Percentiles rank a stretch among this genome's conserved stretches.
These are phyloP conservation scores for Tuber borchii DNA, from an alignment of 495 filamentous ascomycete species.

Conservation along the genomic window DNA sequence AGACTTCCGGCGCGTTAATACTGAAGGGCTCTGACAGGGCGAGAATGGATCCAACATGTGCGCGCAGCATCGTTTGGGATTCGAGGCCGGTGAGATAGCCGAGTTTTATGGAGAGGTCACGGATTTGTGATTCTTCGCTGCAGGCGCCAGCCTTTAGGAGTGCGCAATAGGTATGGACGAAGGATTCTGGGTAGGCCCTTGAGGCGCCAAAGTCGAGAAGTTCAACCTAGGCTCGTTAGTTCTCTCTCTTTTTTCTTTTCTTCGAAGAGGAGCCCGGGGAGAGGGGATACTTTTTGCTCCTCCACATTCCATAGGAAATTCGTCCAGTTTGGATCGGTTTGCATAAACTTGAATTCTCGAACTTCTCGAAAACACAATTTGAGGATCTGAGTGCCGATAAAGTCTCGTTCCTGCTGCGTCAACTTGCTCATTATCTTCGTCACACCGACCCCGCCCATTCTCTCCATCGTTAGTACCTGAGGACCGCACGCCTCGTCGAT, in stretches of 20 bases:
- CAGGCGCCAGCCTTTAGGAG: constrained; percentile 71
- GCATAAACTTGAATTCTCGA: constrained; percentile 91
- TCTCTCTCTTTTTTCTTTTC: neutral
- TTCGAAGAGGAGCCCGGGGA: neutral
- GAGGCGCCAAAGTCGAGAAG: constrained; percentile 94
- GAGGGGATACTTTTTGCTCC: constrained; percentile 49
- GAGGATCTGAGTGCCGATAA: constrained; percentile 86
- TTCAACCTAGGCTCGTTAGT: constrained; percentile 54
- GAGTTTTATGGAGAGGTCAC: constrained; percentile 65
- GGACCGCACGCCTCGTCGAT: constrained; percentile 73
- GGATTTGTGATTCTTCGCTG: constrained; percentile 57
- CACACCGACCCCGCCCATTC: constrained; percentile 79
- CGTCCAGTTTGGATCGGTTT: constrained; percentile 99
- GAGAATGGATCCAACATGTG: constrained; percentile 72
- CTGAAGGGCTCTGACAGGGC: constrained; percentile 90
- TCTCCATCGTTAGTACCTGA: constrained; percentile 88
- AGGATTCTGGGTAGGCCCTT: constrained; percentile 71
- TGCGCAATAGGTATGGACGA: constrained; percentile 69
- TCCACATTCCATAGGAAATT: constrained; percentile 86
- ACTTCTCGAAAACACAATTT: constrained; percentile 91
- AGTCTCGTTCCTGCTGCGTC: constrained; percentile 76
- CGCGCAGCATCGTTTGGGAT: constrained; percentile 71
- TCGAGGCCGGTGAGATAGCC: constrained; percentile 92
- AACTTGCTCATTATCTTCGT: constrained; percentile 66
- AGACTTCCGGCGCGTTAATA: constrained; percentile 65